Evolutionary conservation across 768 basidiomycete species (phyloP).

Genomic region (Mycena metata): DNA sequence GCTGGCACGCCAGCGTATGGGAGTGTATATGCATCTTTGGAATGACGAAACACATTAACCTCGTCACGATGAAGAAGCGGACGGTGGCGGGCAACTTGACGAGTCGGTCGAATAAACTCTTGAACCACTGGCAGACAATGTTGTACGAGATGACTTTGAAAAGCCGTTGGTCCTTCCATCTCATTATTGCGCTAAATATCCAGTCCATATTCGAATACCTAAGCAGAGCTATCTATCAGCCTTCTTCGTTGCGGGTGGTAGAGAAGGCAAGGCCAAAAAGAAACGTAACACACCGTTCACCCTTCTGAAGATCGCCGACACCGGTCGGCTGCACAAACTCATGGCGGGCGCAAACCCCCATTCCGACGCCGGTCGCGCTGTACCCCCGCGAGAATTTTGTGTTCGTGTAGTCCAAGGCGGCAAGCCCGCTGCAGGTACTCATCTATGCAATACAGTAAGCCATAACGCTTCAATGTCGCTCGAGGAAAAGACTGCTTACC

Average conservation of each 20-base stretch:
- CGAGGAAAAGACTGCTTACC: no score
- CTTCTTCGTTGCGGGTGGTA: no score
- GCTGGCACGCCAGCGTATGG: no score
- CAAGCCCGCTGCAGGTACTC: no score
- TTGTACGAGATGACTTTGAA: conserved; percentile 46
- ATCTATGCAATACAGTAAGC: no score
- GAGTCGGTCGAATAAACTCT: conserved; percentile 38
- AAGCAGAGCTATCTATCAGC: not conserved
- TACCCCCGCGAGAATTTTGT: not conserved
- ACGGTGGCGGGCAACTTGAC: conserved; percentile 29
- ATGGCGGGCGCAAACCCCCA: no score
- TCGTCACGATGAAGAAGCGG: conserved; percentile 18
- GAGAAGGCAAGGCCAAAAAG: no score
- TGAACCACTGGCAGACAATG: conserved; percentile 48
- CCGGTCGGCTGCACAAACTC: conserved; percentile 27
- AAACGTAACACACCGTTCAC: conserved; percentile 42
- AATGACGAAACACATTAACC: conserved; percentile 44
- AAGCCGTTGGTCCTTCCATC: not conserved
- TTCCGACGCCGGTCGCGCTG: no score
- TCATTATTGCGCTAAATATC: conserved; percentile 44
- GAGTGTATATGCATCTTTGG: conserved; percentile 21
- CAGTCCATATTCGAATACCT: conserved; percentile 56
- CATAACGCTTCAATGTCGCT: no score
- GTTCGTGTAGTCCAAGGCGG: no score
- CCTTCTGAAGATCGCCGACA: conserved; percentile 46